Evolutionary conservation across 2,329 filamentous ascomycete genomes (phyloP).

Genomic region (Fusarium armeniacum): DNA sequence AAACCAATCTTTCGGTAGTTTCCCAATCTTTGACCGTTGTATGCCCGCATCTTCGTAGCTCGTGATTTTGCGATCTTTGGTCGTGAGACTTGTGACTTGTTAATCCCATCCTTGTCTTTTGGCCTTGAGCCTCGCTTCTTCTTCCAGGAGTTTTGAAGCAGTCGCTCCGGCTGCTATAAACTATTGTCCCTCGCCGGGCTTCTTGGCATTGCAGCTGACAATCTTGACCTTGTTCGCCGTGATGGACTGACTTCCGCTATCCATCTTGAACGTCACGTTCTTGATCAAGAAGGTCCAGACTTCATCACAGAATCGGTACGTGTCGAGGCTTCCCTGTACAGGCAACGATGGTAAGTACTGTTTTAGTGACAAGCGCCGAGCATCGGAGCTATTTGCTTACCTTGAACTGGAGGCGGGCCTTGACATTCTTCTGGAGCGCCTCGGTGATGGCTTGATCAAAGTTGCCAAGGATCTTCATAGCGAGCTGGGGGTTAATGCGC

Average conservation of each 20-base stretch:
- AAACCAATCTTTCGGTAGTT: constrained; percentile 32
- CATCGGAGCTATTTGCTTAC: constrained; percentile 62
- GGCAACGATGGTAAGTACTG: constrained; percentile 10
- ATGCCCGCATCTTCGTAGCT: constrained; percentile 1
- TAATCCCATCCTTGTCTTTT: not conserved
- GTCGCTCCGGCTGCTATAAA: not conserved
- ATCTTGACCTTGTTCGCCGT: constrained; percentile 96
- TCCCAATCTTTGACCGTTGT: constrained; percentile 38
- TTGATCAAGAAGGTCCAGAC: constrained; percentile 99
- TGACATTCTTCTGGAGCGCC: constrained; percentile 91
- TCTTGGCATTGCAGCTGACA: constrained; percentile 95
- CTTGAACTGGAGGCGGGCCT: constrained; percentile 94
- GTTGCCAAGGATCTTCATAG: constrained; percentile 97
- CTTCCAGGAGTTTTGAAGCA: not conserved
- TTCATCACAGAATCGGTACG: constrained; percentile 99
- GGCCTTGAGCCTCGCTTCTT: not conserved
- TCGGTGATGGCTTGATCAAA: constrained; percentile 96
- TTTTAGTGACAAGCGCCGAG: not conserved
- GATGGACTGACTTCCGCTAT: constrained; percentile 79
- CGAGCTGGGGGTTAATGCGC: constrained; percentile 96
- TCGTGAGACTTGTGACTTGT: not conserved
- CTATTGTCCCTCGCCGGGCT: constrained; percentile 59
- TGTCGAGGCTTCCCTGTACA: constrained; percentile 89
- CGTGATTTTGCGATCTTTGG: not conserved
- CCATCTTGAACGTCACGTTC: constrained; percentile 98